Evolutionary conservation across 192 early-diverging fungal genomes (phyloP).

Genomic region (Backusella macrospora): DNA sequence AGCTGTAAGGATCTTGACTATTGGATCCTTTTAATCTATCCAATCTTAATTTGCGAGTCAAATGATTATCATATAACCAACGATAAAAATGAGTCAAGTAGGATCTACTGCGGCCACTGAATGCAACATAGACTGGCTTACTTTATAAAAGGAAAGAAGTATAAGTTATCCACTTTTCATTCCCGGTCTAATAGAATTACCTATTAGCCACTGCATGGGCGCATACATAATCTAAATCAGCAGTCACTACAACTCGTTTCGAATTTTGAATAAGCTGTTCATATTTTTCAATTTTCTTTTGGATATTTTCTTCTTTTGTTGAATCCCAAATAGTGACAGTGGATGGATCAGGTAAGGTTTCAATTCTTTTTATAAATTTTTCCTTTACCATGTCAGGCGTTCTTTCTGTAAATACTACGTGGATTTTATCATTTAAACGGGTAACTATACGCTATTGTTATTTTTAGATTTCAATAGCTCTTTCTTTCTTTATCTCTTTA

Average conservation of each 20-base stretch:
- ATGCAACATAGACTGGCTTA: constrained; percentile 38
- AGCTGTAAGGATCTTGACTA: constrained; percentile 30
- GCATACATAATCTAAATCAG: constrained; percentile 37
- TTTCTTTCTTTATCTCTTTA: background rate
- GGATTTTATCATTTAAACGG: constrained; percentile 20
- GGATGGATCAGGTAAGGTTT: background rate
- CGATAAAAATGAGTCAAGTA: constrained; percentile 34
- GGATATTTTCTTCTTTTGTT: background rate
- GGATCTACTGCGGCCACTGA: constrained; percentile 29
- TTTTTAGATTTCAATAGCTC: background rate
- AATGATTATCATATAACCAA: constrained; percentile 22
- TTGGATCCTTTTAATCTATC: constrained; percentile 21
- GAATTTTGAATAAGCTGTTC: constrained; percentile 22
- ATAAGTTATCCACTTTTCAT: too few relatives aligned
- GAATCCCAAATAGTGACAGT: constrained; percentile 30
- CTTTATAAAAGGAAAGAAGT: constrained; percentile 21
- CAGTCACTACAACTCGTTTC: constrained; percentile 26
- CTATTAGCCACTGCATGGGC: constrained; percentile 31
- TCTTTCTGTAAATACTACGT: constrained; percentile 42
- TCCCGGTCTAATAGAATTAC: constrained; percentile 1
- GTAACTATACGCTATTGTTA: constrained; percentile 30
- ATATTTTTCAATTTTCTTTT: constrained; percentile 25
- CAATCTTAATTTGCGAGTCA: constrained; percentile 37
- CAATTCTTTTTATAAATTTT: constrained; percentile 14
- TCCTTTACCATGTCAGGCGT: constrained; percentile 28